These are phyloP conservation scores for Boletus coccyginus DNA, from an alignment of 768 basidiomycete species.

Conservation along the genomic window DNA sequence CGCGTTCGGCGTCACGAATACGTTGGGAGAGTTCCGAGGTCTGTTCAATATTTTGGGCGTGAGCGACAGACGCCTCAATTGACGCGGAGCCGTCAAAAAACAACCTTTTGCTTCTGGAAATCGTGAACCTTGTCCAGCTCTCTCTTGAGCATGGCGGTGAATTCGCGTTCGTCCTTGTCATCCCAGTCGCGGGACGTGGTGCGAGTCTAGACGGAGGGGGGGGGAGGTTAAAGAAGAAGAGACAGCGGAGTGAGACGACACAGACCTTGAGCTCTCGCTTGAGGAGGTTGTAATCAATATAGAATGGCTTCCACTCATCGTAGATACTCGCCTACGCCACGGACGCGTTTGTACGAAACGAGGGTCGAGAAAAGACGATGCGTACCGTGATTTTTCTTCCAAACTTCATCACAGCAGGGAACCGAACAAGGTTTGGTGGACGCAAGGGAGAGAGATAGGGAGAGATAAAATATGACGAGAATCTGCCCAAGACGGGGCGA, in stretches of 20 bases:
- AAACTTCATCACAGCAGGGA: conserved; percentile 61
- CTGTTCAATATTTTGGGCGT: conserved; percentile 34
- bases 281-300: conserved; percentile 84
- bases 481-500: background rate
- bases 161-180: conserved; percentile 76
- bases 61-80: background rate
- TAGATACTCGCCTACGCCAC: conserved; percentile 70
- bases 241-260: background rate
- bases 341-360: background rate
- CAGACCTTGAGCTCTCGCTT: conserved; percentile 87
- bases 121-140: conserved; percentile 94
- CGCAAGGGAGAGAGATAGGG: background rate
- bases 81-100: conserved; percentile 1
- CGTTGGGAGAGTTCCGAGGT: conserved; percentile 78
- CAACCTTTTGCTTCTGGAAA: conserved; percentile 88
- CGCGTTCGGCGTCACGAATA: conserved; percentile 78
- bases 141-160: conserved; percentile 71
- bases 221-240: background rate
- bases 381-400: conserved; percentile 72
- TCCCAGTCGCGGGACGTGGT: conserved; percentile 65
- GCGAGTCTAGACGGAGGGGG: conserved; percentile 34
- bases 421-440: background rate
- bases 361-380: background rate
- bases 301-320: conserved; percentile 87
- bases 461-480: background rate